These are phyloP conservation scores for Sporothrix protearum DNA, from an alignment of 2,329 filamentous ascomycete species.

Conservation along the genomic window DNA sequence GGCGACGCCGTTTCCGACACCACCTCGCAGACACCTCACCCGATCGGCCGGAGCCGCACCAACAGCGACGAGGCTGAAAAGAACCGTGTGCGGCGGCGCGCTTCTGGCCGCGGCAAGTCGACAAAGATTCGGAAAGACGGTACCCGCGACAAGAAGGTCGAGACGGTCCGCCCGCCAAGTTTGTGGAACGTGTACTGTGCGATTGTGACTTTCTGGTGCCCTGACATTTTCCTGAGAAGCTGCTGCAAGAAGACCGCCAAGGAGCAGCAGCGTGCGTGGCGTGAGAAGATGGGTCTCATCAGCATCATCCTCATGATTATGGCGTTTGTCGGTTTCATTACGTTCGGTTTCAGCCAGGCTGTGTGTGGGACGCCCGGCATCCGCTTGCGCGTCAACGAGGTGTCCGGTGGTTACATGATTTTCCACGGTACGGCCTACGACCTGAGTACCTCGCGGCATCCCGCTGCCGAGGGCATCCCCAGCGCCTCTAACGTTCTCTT, in stretches of 20 bases:
- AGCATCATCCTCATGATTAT: slow-evolving; percentile 89
- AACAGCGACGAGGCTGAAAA: slow-evolving; percentile 41
- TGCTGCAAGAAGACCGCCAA: slow-evolving; percentile 83
- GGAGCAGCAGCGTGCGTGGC: slow-evolving; percentile 87
- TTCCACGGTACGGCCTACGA: slow-evolving; percentile 92
- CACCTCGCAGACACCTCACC: slow-evolving; percentile 33
- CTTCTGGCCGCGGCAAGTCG: slow-evolving; percentile 46
- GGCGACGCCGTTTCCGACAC: slow-evolving; percentile 36
- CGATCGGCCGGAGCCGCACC: slow-evolving; percentile 36
- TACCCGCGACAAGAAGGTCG: slow-evolving; percentile 50
- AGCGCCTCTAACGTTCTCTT: slow-evolving; percentile 74
- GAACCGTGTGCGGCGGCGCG: slow-evolving; percentile 35
- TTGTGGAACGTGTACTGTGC: slow-evolving; percentile 95
- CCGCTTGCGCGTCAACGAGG: slow-evolving; percentile 77
- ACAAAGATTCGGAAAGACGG: slow-evolving; percentile 62
- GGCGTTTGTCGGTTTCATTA: slow-evolving; percentile 86
- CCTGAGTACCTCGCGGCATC: slow-evolving; percentile 71
- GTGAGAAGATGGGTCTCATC: slow-evolving; percentile 95
- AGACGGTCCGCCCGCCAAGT: slow-evolving; percentile 73
- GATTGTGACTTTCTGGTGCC: slow-evolving; percentile 90
- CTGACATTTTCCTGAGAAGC: slow-evolving; percentile 76
- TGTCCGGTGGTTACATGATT: slow-evolving; percentile 83
- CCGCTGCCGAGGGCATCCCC: slow-evolving; percentile 74
- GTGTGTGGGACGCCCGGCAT: slow-evolving; percentile 73
- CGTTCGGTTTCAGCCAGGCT: slow-evolving; percentile 88